Base-by-base conservation (phyloP, 306 rosid species). In the Vicia sativa region DNA sequence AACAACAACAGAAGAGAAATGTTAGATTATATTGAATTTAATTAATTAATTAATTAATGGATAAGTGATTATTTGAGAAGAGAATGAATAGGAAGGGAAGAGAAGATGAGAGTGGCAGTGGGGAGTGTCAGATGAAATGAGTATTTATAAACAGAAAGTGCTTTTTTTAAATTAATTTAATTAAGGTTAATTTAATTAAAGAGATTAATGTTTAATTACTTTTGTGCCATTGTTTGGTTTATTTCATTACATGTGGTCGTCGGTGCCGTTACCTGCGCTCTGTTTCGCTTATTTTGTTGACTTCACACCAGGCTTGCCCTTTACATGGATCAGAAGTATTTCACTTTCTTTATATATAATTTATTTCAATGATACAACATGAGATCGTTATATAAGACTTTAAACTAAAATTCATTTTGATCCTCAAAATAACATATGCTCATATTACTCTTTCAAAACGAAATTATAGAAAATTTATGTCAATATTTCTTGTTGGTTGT, bases 71-170 rank as follows among this genome's bases (percentile, higher is more conserved):
- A 16, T 46, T 6, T n/a, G n/a, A 11, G 15, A 42, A 3, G 8
- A 9, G 31, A 16, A 9, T 29, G 26, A 44, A 9, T 28, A 7
- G 19, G 31, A 15, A 13, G 9, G 12, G 50, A n/a, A 37, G 12
- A n/a, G n/a, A 15, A 11, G 19, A 5, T 7, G 63, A 8, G 34
- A 35, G 68, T 71, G 50, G 35, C 10, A 42, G 80, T 74, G 86
- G 67, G 83, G n/a, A 23, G 90, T 86, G 41, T 84, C 84, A 68
- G 60, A 62, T 0, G 7, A 75, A 42, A 38, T 12, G 48, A 5
- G 69, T 8, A 11, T 62, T 62, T 76, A 62, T 7, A n/a, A 43
- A 2, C 4, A 34, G 6, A 9, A 28, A 3, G 62, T 28, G 44
- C 75, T 34, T 13, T 21, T 8, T 18, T 15, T 69, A 31, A 0